These are phyloP conservation scores for Penicillium sp. DNA, from an alignment of 2,329 filamentous ascomycete species.

Conservation along the genomic window DNA sequence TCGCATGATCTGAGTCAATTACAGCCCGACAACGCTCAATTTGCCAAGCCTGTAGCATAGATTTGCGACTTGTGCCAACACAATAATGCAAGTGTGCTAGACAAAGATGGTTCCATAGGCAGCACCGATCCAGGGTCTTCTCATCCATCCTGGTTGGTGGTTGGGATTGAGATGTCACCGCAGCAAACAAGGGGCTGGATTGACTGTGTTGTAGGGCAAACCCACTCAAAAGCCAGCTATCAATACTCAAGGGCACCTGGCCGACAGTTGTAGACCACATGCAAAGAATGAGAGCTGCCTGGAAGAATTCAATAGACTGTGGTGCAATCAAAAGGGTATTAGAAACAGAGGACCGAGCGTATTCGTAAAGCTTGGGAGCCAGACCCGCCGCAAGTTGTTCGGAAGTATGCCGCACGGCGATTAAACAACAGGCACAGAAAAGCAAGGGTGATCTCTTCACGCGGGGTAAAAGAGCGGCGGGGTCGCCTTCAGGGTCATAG, in stretches of 20 bases:
- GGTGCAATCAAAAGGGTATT: slow-evolving; percentile 37
- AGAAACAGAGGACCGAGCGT: slow-evolving; percentile 28
- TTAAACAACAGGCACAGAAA: slow-evolving; percentile 42
- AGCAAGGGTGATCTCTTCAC: slow-evolving; percentile 41
- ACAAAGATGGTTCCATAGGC: slow-evolving; percentile 48
- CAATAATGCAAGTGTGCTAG: slow-evolving; percentile 50
- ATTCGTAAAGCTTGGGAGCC: slow-evolving; percentile 41
- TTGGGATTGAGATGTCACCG: slow-evolving; percentile 10
- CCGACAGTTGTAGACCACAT: slow-evolving; percentile 51
- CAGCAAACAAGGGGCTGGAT: slow-evolving; percentile 38
- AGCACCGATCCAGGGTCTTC: slow-evolving; percentile 32
- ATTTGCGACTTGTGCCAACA: slow-evolving; percentile 43
- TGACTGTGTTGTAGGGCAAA: slow-evolving; percentile 46
- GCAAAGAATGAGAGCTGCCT: slow-evolving; percentile 44
- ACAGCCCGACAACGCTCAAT: slow-evolving; percentile 41
- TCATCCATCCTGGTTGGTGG: slow-evolving; percentile 11
- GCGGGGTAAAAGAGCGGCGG: slow-evolving; percentile 29
- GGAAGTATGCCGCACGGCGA: slow-evolving; percentile 45
- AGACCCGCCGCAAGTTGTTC: slow-evolving; percentile 38
- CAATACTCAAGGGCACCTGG: slow-evolving; percentile 46
- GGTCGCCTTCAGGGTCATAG: slow-evolving; percentile 32
- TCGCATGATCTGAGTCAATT: slow-evolving; percentile 39
- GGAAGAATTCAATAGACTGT: slow-evolving; percentile 47
- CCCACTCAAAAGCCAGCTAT: slow-evolving; percentile 49
- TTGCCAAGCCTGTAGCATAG: slow-evolving; percentile 39